phyloP scores from a whole-genome alignment of 768 basidiomycete species.

The Melanogaster broomeanus region DNA sequence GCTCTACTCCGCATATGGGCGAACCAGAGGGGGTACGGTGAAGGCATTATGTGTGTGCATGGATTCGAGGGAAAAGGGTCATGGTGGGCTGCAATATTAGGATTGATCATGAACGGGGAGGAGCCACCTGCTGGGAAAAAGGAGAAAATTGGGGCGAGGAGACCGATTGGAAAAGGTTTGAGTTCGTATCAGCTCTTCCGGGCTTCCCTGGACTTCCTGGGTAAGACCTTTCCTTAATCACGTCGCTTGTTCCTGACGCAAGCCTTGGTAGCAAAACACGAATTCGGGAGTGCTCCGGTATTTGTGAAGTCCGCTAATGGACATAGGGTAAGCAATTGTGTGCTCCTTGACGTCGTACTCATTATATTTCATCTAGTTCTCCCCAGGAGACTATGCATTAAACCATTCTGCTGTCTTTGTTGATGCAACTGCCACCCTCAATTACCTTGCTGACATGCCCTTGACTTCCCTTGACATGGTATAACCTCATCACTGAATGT shows the following conservation, averaged over 20 bases:
- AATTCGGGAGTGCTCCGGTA: slow-evolving; percentile 56
- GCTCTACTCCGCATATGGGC: slow-evolving; percentile 89
- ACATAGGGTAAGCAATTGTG: slow-evolving; percentile 46
- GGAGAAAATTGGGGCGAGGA: slow-evolving; percentile 39
- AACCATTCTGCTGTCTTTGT: slow-evolving; percentile 66
- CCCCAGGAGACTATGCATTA: slow-evolving; percentile 55
- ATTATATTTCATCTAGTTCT: slow-evolving; percentile 45
- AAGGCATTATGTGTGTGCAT: slow-evolving; percentile 57
- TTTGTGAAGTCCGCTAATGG: slow-evolving; percentile 60
- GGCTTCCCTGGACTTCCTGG: slow-evolving; percentile 80
- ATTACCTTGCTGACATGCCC: slow-evolving; percentile 77
- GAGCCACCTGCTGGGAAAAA: slow-evolving; percentile 40
- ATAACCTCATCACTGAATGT: slow-evolving; percentile 17
- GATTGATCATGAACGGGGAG: slow-evolving; percentile 66
- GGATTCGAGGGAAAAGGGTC: slow-evolving; percentile 71
- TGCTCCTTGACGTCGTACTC: slow-evolving; percentile 1
- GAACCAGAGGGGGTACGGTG: slow-evolving; percentile 77
- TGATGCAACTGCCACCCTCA: slow-evolving; percentile 74
- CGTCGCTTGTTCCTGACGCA: slow-evolving; percentile 10
- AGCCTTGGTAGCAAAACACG: slow-evolving; percentile 60
- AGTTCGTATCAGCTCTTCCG: slow-evolving; percentile 91
- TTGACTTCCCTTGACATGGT: slow-evolving; percentile 79
- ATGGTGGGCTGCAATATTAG: slow-evolving; percentile 70
- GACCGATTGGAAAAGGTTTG: slow-evolving; percentile 73
- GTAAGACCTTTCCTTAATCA: slow-evolving; percentile 43